Evolutionary conservation across 495 filamentous ascomycete species (phyloP).

Genomic region (Aspergillus egyptiacus): DNA sequence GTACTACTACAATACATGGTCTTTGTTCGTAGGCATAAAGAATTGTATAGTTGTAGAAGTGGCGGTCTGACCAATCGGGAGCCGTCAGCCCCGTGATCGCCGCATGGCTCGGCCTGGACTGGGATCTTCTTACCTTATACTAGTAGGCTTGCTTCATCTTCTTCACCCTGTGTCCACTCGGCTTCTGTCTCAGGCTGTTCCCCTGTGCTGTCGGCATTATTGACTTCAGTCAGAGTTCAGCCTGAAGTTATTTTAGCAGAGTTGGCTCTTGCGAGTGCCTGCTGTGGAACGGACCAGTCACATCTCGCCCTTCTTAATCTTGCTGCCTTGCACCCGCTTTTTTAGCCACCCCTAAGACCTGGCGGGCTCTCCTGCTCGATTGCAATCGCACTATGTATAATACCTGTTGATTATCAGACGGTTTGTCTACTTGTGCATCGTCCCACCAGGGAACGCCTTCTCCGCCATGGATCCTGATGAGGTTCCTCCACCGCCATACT

Average conservation of each 20-base stretch:
- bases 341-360: background rate
- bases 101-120: too few relatives aligned
- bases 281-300: background rate
- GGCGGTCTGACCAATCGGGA: background rate
- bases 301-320: conserved; percentile 13
- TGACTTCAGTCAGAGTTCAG: too few relatives aligned
- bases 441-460: background rate
- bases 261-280: background rate
- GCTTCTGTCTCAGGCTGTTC: background rate
- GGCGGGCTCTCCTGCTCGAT: background rate
- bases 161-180: conserved; percentile 3
- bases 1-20: too few relatives aligned
- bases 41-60: background rate
- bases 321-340: conserved; percentile 18
- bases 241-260: too few relatives aligned
- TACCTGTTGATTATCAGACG: conserved; percentile 11
- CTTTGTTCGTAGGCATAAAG: too few relatives aligned
- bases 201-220: background rate
- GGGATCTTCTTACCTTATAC: too few relatives aligned
- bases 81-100: conserved; percentile 15
- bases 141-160: too few relatives aligned
- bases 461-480: conserved; percentile 37
- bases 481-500: conserved; percentile 43
- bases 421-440: background rate
- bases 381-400: conserved; percentile 19